Evolutionary conservation across 148 eudicot genomes (phyloP).

Genomic region (Camellia lanceoleosa): DNA sequence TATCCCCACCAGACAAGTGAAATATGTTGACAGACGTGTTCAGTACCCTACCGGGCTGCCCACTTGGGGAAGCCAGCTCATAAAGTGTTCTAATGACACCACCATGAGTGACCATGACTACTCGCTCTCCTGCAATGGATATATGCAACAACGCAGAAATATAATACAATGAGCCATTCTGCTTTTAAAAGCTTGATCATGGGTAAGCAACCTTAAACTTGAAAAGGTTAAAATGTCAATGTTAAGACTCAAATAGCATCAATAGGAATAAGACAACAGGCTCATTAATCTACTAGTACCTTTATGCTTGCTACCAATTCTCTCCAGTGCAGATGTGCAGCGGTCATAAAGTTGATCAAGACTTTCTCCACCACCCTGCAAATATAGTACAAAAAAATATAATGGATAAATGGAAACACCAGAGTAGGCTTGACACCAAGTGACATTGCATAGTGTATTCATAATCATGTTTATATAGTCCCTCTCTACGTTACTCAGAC

Average conservation of each 20-base stretch:
- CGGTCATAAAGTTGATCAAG: slow-evolving; percentile 75
- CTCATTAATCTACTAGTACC: slow-evolving; percentile 31
- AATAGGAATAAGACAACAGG: not conserved
- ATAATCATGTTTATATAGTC: not conserved
- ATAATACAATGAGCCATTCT: not conserved
- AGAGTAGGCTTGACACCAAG: slow-evolving; percentile 2
- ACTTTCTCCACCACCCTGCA: slow-evolving; percentile 98
- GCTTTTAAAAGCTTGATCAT: not conserved
- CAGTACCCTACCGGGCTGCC: slow-evolving; percentile 38
- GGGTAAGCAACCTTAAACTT: too few relatives aligned
- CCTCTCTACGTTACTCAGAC: too few relatives aligned
- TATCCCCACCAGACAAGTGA: slow-evolving; percentile 48
- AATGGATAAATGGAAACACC: not conserved
- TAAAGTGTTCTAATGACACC: slow-evolving; percentile 69
- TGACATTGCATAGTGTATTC: not conserved
- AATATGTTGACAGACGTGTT: slow-evolving; percentile 76
- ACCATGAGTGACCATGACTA: slow-evolving; percentile 78
- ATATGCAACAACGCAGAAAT: not conserved
- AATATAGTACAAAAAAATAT: not conserved
- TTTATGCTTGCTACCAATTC: slow-evolving; percentile 65
- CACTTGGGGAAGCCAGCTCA: slow-evolving; percentile 47
- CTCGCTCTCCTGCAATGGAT: slow-evolving; percentile 59
- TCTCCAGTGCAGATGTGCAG: slow-evolving; percentile 57
- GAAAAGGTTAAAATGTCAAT: not conserved
- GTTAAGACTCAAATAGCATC: slow-evolving; percentile 1